Evolutionary conservation across 257 asterid species (phyloP), one percentile per base, ranked within the genome.

Genomic region (Cordia subcordata): DNA sequence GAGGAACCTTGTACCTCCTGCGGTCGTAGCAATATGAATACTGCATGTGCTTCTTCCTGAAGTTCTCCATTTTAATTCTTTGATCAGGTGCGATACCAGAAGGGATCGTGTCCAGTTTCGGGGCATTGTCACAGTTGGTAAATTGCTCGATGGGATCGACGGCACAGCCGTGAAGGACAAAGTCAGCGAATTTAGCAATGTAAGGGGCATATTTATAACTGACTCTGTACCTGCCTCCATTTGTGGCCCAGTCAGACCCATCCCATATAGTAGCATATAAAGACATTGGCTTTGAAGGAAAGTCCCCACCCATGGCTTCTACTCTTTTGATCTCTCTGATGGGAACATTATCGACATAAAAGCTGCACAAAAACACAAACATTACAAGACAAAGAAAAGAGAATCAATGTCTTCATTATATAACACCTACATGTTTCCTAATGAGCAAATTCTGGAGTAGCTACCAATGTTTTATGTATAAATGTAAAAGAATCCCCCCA

Each of bases 261-360:
- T 89, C 97, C 96, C 96, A 89, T 75, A 89, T 86, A 17, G 96
- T 89, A 10, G 94, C 94, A 60, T 86, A 86, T 17, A 89, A 21
- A 8, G 91, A 80, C 95, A 89, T 84, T 20, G 95, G 91, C 72
- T 89, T 89, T 0, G 94, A 80, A 52, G 96, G 96, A 68, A 81
- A 89, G 75, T 86, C 89, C 67, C 85, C 94, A 73, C 94, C 89
- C 94, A 86, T 86, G 33, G 83, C 59, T 49, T 75, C 72, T 62
- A 83, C 80, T 65, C 86, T 82, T 40, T 64, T 75, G 74, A 89
- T 58, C 83, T 86, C 95, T 75, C 96, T 68, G 3, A 89, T 84
- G 47, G 96, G 95, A 19, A 89, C 82, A 70, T 76, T 70, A 63
- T 89, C 96, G 1, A 89, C 75, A 65, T 84, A 84, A 73, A 89